These are phyloP conservation scores for Saposhnikovia divaricata DNA, from an alignment of 129 eudicot genomes.

Conservation along the genomic window DNA sequence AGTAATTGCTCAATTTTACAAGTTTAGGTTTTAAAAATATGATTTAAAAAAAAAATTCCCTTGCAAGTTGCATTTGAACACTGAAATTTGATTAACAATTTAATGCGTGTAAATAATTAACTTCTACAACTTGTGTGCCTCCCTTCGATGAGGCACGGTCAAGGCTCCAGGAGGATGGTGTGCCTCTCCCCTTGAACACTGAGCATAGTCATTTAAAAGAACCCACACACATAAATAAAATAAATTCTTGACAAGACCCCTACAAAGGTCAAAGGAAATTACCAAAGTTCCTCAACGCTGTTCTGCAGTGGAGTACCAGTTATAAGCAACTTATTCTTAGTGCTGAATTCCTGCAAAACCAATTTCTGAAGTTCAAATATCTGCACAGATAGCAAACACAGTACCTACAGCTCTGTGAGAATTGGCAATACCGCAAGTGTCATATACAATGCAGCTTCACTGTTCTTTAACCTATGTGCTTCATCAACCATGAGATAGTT, in stretches of 20 bases:
- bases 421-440: slow-evolving; percentile 55
- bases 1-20: no score
- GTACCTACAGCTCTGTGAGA: neutral
- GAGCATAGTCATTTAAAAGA: neutral
- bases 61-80: neutral
- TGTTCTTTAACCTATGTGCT: slow-evolving; percentile 96
- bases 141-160: neutral
- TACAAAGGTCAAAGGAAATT: neutral
- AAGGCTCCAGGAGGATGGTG: neutral
- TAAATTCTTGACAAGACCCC: neutral
- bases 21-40: no score
- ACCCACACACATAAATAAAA: neutral
- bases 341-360: slow-evolving; percentile 74
- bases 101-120: no score
- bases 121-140: neutral
- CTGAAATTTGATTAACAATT: no score
- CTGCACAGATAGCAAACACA: slow-evolving; percentile 9
- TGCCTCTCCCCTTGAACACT: neutral
- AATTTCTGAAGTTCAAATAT: neutral
- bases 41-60: neutral
- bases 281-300: slow-evolving; percentile 99
- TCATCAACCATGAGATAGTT: slow-evolving; percentile 99
- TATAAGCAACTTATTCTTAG: slow-evolving; percentile 95
- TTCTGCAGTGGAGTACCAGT: slow-evolving; percentile 98
- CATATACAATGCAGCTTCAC: slow-evolving; percentile 92